These are phyloP conservation scores for Colletotrichum sp. DNA, from an alignment of 2,329 filamentous ascomycete genomes.

Conservation along the genomic window DNA sequence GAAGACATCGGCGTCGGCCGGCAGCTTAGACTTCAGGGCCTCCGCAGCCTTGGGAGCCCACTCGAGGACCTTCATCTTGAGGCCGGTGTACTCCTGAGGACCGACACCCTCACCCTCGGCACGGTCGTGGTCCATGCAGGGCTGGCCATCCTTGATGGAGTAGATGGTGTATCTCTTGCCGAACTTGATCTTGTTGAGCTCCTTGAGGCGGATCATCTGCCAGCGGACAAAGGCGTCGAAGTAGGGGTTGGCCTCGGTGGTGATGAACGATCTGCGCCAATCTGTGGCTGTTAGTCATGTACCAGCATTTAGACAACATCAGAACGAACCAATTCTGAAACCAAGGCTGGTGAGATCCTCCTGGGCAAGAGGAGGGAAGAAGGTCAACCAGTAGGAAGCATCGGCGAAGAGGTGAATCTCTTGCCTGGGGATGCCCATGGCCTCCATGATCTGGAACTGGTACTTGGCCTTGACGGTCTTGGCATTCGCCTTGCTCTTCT, in stretches of 20 bases:
- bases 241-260: slow-evolving; percentile 94
- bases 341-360: slow-evolving; percentile 19
- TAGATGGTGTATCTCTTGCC: slow-evolving; percentile 94
- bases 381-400: slow-evolving; percentile 87
- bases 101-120: slow-evolving; percentile 44
- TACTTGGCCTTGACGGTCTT: slow-evolving; percentile 96
- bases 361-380: slow-evolving; percentile 66
- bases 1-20: slow-evolving; percentile 79
- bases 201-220: slow-evolving; percentile 94
- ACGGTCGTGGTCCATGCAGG: slow-evolving; percentile 53
- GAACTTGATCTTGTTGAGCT: slow-evolving; percentile 91
- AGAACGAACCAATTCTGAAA: slow-evolving; percentile 9
- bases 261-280: slow-evolving; percentile 57
- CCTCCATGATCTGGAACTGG: slow-evolving; percentile 94
- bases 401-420: slow-evolving; percentile 96
- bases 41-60: slow-evolving; percentile 81
- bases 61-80: slow-evolving; percentile 90
- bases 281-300: slow-evolving; percentile 40
- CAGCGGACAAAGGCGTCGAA: slow-evolving; percentile 92
- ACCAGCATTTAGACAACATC: not conserved
- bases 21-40: slow-evolving; percentile 76
- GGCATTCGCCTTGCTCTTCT: slow-evolving; percentile 88
- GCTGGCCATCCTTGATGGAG: slow-evolving; percentile 67
- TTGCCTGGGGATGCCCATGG: slow-evolving; percentile 82
- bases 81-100: slow-evolving; percentile 69